Base-by-base conservation (phyloP, 2,329 filamentous ascomycete species). In the Trichoderma breve region DNA sequence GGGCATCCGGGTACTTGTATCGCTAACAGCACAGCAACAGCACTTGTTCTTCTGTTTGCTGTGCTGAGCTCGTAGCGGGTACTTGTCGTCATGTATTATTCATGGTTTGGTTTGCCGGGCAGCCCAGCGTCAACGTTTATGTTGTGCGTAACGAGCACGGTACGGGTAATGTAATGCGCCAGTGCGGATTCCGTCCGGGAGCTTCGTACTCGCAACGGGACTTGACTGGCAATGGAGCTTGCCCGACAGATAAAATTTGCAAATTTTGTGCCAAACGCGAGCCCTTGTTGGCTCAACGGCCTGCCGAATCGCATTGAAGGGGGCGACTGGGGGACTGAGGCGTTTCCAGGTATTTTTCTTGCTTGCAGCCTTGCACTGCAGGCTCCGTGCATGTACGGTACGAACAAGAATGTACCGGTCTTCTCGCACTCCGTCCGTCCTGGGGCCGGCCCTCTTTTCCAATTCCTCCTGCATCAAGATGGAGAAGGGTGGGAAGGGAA, bases 321-420 rank as follows among this genome's bases (percentile, higher is more conserved):
- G 36, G 66, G 66, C 66, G 66, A 70, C 66, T 70, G 28, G 66
- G 66, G 65, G n/a, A 26, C 39, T 36, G 57, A 60, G 39, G 57
- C 55, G 55, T 32, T 70, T 70, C 70, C 66, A 62, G 62, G 62
- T 64, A 60, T 64, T 66, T 67, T 66, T 71, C 63, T 71, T 71
- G 70, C 70, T 67, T 71, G 70, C 70, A 71, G 70, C 70, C 62
- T 67, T 71, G 58, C 58, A 63, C 60, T 57, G 68, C 68, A 64
- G 43, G 68, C 68, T 70, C 60, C 58, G 43, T 70, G 58, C 68
- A 53, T 43, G 66, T 60, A 65, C 39, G 15, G 28, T 39, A 61
- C 55, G 43, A 21, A 14, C 47, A 53, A 53, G 11, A 6, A 60
- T n/a, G 39, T 43, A 43, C 39, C n/a, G n/a, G 57, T 34, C 32